These are phyloP conservation scores for Clathrospora elynae DNA, from an alignment of 2,329 filamentous ascomycete species.

Conservation along the genomic window DNA sequence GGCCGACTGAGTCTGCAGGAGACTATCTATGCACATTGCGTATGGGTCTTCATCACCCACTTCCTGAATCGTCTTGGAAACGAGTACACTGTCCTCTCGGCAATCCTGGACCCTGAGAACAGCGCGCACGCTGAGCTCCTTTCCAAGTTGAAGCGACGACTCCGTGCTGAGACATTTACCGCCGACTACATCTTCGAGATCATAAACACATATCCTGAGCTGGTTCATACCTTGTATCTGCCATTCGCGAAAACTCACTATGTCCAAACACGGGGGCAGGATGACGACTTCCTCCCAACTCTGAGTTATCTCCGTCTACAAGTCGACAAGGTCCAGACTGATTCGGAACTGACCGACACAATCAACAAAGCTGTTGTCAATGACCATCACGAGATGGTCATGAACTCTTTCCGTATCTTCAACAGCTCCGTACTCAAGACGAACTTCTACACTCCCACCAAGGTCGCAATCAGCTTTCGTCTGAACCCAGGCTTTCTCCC, in stretches of 20 bases:
- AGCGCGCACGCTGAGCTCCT: conserved; percentile 85
- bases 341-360: conserved; percentile 46
- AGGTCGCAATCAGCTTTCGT: conserved; percentile 96
- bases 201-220: conserved; percentile 84
- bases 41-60: conserved; percentile 97
- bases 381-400: conserved; percentile 97
- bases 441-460: conserved; percentile 96
- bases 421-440: conserved; percentile 94
- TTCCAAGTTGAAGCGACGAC: conserved; percentile 90
- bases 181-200: conserved; percentile 98
- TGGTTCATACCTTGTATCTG: conserved; percentile 87
- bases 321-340: conserved; percentile 63
- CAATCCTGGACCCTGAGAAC: conserved; percentile 79
- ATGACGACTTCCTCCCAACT: conserved; percentile 72
- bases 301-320: conserved; percentile 70
- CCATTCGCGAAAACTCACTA: conserved; percentile 90
- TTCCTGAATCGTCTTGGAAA: conserved; percentile 94
- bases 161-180: conserved; percentile 96
- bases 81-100: conserved; percentile 86
- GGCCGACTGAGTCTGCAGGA: conserved; percentile 91
- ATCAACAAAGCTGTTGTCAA: conserved; percentile 60
- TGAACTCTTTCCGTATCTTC: conserved; percentile 95
- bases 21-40: conserved; percentile 94
- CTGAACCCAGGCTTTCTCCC: conserved; percentile 89
- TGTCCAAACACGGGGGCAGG: conserved; percentile 66